Base-by-base conservation (phyloP, 2,329 filamentous ascomycete genomes). In the Fusarium beomiforme region DNA sequence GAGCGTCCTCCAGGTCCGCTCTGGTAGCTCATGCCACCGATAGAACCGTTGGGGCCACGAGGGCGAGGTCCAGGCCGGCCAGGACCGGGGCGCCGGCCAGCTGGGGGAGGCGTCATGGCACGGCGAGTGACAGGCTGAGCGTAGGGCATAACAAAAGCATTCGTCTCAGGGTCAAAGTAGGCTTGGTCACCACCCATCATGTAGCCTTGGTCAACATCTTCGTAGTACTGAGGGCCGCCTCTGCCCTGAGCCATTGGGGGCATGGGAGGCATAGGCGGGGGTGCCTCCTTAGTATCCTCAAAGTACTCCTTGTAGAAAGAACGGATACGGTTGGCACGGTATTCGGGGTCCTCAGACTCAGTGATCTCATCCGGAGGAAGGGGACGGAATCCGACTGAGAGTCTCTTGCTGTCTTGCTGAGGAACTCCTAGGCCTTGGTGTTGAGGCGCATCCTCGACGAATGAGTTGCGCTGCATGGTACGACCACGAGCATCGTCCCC, bases 281-380 rank as follows among this genome's bases (percentile, higher is more conserved):
- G 76, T 9, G 79, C 73, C 43, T 81, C 80, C 78, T 90, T 93
- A 64, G 86, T 89, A 43, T 98, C 95, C 73, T 98, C 96, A 76
- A 99, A 99, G 84, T 99, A 99, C 79, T 99, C 96, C 84, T 98
- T 98, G 85, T 99, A 99, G 85, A 99, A 99, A 7, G 96, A 99
- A 80, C 96, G 90, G 74, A 99, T 99, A 64, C 96, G 91, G 85
- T 98, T 98, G 71, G 96, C 96, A 76, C 96, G 90, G 77, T 95
- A 91, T 81, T 98, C 96, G 1, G 96, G 94, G 79, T 98, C 95
- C 78, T 98, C 96, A 6, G 91, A 89, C 44, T 91, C 89, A 33
- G 86, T 87, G 59, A 93, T 90, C 71, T 97, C 93, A 77, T 95
- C 91, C 37, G 94, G 93, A 8, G 96, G 96, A 69, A 99, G 86